Evolutionary conservation across 495 filamentous ascomycete species (phyloP).

Genomic region (Cladorrhinum samala): DNA sequence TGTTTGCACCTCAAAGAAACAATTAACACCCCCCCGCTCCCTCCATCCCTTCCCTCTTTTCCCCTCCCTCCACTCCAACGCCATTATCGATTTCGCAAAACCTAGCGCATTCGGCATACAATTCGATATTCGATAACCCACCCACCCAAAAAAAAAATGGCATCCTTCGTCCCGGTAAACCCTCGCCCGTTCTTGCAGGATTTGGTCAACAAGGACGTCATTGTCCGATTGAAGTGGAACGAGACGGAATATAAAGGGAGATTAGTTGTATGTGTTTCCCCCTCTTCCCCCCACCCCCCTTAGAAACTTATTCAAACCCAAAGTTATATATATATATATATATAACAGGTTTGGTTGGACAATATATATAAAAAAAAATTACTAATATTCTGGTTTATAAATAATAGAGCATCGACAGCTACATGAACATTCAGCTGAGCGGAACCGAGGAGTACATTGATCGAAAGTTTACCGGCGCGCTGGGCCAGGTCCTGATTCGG

Average conservation of each 20-base stretch:
- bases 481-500: slow-evolving; percentile 92
- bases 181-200: slow-evolving; percentile 31
- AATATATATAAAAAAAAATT: no score
- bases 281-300: not conserved
- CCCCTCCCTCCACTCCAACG: no score
- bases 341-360: no score
- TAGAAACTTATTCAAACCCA: not conserved
- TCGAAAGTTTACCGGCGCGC: slow-evolving; percentile 71
- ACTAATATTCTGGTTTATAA: no score
- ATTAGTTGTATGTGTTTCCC: slow-evolving; percentile 51
- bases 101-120: no score
- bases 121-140: no score
- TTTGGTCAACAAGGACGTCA: slow-evolving; percentile 74
- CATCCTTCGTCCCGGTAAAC: slow-evolving; percentile 28
- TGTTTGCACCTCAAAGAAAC: no score
- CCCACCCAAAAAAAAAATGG: slow-evolving; percentile 19
- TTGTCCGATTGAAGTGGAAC: slow-evolving; percentile 95
- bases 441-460: slow-evolving; percentile 88
- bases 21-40: no score
- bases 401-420: slow-evolving; percentile 66
- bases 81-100: no score
- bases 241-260: slow-evolving; percentile 93
- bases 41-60: no score
- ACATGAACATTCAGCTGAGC: slow-evolving; percentile 95
- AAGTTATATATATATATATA: no score